Evolutionary conservation across 345 rosid species (phyloP).

Genomic region (Citrus reticulata): DNA sequence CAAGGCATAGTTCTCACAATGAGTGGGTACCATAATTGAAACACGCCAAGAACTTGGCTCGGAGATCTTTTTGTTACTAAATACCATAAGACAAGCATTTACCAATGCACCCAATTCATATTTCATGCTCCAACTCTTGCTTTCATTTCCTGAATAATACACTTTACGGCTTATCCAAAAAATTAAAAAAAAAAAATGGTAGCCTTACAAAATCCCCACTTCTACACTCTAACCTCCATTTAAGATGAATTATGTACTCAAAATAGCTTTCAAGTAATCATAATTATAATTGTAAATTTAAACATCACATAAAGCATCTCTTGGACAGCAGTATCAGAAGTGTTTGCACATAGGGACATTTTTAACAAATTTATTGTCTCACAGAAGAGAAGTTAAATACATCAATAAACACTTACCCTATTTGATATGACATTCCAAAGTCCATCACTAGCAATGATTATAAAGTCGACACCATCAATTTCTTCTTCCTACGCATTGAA

Average conservation of each 20-base stretch:
- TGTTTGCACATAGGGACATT: not conserved
- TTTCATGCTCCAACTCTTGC: not conserved
- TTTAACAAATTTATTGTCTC: not conserved
- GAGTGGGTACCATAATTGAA: not conserved
- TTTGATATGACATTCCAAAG: slow-evolving; percentile 62
- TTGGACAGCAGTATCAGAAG: not conserved
- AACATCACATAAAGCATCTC: not conserved
- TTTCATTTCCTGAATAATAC: not conserved
- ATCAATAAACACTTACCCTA: slow-evolving; percentile 23
- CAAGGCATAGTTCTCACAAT: not conserved
- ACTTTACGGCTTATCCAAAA: not conserved
- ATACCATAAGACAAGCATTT: not conserved
- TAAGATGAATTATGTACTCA: not conserved
- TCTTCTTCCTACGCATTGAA: slow-evolving; percentile 46
- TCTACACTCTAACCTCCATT: not conserved
- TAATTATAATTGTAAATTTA: not conserved
- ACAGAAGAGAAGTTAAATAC: not conserved
- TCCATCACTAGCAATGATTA: slow-evolving; percentile 61
- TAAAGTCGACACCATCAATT: slow-evolving; percentile 43
- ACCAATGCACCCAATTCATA: not conserved
- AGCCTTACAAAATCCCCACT: not conserved
- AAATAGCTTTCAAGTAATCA: not conserved
- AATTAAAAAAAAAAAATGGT: too few relatives aligned
- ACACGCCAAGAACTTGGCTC: not conserved
- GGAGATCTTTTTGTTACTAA: not conserved